A percentile compares a stretch with the other conserved stretches of the same genome.
These are phyloP conservation scores for Przewalskia tangutica DNA, from an alignment of 257 asterid species.

Conservation along the genomic window DNA sequence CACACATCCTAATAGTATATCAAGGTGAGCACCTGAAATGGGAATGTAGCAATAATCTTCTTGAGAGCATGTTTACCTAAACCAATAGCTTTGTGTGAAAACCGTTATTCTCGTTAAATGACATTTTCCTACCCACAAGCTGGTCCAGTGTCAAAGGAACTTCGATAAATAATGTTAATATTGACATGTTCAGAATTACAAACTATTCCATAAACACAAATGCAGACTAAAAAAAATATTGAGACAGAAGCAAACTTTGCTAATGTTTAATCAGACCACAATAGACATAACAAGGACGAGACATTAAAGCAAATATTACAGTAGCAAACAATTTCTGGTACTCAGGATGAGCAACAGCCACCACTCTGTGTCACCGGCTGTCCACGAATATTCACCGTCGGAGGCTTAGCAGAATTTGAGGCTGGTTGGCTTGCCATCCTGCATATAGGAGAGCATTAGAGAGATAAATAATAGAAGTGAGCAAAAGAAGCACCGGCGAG, in stretches of 20 bases:
- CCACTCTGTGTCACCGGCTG: conserved; percentile 8
- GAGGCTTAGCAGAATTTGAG: background rate
- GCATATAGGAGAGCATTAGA: background rate
- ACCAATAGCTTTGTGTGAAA: background rate
- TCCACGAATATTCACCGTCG: conserved; percentile 4
- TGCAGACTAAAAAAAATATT: background rate
- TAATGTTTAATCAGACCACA: background rate
- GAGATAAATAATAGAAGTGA: background rate
- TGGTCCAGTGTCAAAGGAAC: background rate
- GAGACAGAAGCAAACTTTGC: background rate
- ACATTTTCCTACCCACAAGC: background rate
- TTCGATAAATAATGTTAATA: background rate
- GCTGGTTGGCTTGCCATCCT: conserved; percentile 9
- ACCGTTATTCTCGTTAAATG: background rate
- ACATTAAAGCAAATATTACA: background rate
- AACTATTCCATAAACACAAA: background rate
- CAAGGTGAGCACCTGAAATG: no score
- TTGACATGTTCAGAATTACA: conserved; percentile 1
- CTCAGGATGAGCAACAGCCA: conserved; percentile 5
- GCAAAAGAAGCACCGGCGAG: background rate
- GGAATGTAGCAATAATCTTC: no score
- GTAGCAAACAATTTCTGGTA: background rate
- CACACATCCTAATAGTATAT: no score
- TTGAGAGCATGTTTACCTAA: no score
- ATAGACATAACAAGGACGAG: background rate